Base-by-base conservation (phyloP, 2,329 filamentous ascomycete genomes). In the Pseudogymnoascus sp. region DNA sequence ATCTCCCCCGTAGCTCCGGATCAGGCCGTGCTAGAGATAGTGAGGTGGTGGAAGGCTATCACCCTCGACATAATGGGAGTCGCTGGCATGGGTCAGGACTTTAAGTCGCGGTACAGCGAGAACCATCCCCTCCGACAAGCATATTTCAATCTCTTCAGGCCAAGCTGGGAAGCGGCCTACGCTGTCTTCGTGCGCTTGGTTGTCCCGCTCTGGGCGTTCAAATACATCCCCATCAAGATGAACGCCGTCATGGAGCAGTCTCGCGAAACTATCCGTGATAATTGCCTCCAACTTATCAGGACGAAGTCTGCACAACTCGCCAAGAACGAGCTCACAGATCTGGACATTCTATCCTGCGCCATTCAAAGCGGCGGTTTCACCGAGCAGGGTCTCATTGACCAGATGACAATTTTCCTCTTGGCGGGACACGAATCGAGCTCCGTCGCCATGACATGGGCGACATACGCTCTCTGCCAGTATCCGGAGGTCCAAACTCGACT, bases 391-490 rank as follows among this genome's bases (percentile, higher is more conserved):
- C 83, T 96, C 15, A 84, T 92, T 38, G 89, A 95, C 73, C 91
- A 96, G 76, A 83, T 95, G 73, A 95, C 96, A 90, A 95, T 90
- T 0, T 95, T 96, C 77, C 83, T 96, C 4, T 88, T 88, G 0
- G 91, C 91, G 0, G 87, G 87, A 23, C 90, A 93, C 74, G 89
- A 93, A 76, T 93, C 90, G 0, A 93, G 89, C 0, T 85, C 90
- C 1, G 82, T 86, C 1, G 82, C 89, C n/a, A 80, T 95, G 72
- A 88, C 87, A 17, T 93, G 89, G 88, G 83, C 87, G 2, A 76
- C 86, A 6, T 90, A 91, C 71, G 77, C 87, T 53, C 82, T 95
- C n/a, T 84, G 83, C 68, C 80, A 80, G 23, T 75, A 91, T 68
- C 86, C 84, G 0, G 80, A 85, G 0, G 78, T 89, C 1, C 89